These are phyloP conservation scores for Atkinsonella hypoxylon DNA, from an alignment of 2,329 filamentous ascomycete genomes.

Conservation along the genomic window DNA sequence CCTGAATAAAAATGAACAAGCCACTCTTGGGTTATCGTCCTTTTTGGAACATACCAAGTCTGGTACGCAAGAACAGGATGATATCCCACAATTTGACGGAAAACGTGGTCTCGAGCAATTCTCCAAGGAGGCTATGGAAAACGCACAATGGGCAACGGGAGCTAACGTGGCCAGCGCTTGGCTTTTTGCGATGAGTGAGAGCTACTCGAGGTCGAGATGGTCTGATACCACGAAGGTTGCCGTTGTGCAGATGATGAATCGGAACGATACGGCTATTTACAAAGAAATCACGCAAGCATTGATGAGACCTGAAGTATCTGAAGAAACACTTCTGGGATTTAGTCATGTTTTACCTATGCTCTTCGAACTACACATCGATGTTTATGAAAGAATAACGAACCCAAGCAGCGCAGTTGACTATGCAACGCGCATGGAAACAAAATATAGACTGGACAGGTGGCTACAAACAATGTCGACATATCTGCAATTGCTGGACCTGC, in stretches of 20 bases:
- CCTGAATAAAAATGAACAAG: conserved; percentile 39
- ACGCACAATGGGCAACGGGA: conserved; percentile 35
- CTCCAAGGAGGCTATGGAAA: conserved; percentile 31
- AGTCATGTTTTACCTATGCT: conserved; percentile 42
- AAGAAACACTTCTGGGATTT: conserved; percentile 20
- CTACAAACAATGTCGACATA: conserved; percentile 35
- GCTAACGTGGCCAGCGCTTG: conserved; percentile 49
- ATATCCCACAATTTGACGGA: conserved; percentile 39
- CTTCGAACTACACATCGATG: conserved; percentile 49
- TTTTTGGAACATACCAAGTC: conserved; percentile 53
- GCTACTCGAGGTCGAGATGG: conserved; percentile 45
- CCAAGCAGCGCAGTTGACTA: conserved; percentile 42
- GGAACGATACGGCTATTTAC: conserved; percentile 40
- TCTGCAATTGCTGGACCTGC: conserved; percentile 24
- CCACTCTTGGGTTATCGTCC: conserved; percentile 42
- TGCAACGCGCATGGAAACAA: conserved; percentile 35
- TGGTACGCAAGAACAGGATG: conserved; percentile 35
- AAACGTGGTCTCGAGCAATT: conserved; percentile 40
- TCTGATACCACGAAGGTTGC: conserved; percentile 43
- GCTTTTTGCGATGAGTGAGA: conserved; percentile 35
- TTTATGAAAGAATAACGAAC: conserved; percentile 46
- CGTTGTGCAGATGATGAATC: conserved; percentile 44
- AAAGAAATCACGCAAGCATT: conserved; percentile 33
- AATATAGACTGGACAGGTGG: conserved; percentile 39
- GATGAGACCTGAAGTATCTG: conserved; percentile 14